Conservation (phyloP, 2,329 filamentous ascomycete genomes). For the Ophiosphaerella herpotricha region DNA sequence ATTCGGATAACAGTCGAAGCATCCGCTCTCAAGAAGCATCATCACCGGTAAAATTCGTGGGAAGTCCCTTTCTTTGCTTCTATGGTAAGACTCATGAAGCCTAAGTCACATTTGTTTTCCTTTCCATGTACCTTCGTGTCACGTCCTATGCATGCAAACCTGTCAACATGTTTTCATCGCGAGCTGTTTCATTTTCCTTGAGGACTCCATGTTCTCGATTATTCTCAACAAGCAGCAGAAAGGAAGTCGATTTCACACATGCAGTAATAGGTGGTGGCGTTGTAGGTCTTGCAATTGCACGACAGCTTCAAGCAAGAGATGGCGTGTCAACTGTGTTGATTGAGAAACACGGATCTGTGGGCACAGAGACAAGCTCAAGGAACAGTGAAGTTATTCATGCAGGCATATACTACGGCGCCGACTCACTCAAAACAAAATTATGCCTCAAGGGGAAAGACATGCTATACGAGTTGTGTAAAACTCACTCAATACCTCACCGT, state of each 20-base stretch:
- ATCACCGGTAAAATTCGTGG: not conserved
- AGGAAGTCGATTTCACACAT: constrained; percentile 65
- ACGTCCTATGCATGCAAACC: too few species aligned
- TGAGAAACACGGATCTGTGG: constrained; percentile 75
- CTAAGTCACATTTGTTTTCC: not conserved
- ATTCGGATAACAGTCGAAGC: constrained; percentile 9
- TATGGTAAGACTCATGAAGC: too few species aligned
- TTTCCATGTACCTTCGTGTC: not conserved
- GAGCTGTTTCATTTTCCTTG: constrained; percentile 4
- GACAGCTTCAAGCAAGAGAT: constrained; percentile 67
- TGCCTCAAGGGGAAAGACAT: constrained; percentile 78
- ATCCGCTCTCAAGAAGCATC: constrained; percentile 1
- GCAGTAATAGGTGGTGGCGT: constrained; percentile 72
- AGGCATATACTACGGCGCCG: constrained; percentile 83
- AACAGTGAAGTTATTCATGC: constrained; percentile 98
- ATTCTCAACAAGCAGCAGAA: constrained; percentile 35
- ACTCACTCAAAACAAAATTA: constrained; percentile 78
- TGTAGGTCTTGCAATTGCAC: constrained; percentile 79
- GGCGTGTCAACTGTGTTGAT: constrained; percentile 73
- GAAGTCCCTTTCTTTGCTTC: not conserved
- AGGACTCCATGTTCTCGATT: constrained; percentile 3
- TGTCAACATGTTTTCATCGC: constrained; percentile 18
- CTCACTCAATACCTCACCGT: constrained; percentile 69
- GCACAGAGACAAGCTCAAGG: constrained; percentile 84
- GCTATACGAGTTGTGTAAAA: constrained; percentile 77